phyloP scores from a whole-genome alignment of 1,139 yeast species.

The Wickerhamomyces sp. region DNA sequence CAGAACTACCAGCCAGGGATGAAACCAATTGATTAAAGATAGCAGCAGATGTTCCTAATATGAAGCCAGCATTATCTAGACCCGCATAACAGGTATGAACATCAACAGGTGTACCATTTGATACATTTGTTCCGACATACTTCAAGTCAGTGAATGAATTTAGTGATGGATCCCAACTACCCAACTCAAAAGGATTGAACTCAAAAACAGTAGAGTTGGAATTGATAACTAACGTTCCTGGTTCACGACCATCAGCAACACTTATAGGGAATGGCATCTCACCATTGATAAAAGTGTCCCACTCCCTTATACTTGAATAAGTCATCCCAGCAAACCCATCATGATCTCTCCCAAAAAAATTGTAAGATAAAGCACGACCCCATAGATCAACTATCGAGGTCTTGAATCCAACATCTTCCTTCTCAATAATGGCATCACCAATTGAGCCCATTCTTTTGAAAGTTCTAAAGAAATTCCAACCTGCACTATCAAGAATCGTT shows the following conservation, averaged over 20 bases:
- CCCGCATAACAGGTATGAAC: conserved; percentile 49
- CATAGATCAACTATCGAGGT: conserved; percentile 76
- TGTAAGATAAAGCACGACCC: conserved; percentile 79
- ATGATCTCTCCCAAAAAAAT: conserved; percentile 46
- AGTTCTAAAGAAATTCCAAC: conserved; percentile 52
- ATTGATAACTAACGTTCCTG: conserved; percentile 49
- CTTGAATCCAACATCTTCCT: conserved; percentile 69
- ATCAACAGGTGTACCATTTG: conserved; percentile 45
- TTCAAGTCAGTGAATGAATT: conserved; percentile 58
- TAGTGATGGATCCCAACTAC: conserved; percentile 78
- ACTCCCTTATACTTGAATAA: conserved; percentile 53
- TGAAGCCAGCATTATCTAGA: conserved; percentile 68
- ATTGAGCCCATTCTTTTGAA: conserved; percentile 49
- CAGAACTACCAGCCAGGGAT: conserved; percentile 45
- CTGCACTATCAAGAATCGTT: conserved; percentile 47
- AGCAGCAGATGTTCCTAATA: conserved; percentile 73
- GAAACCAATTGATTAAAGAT: conserved; percentile 64
- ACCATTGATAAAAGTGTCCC: conserved; percentile 45
- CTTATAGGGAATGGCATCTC: conserved; percentile 79
- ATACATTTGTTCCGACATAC: conserved; percentile 62
- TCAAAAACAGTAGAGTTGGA: conserved; percentile 70
- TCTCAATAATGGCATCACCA: conserved; percentile 45
- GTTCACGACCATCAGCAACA: conserved; percentile 70
- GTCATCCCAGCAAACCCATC: conserved; percentile 30
- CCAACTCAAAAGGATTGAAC: conserved; percentile 72